These are phyloP conservation scores for Ceratobasidium theobromae DNA, from an alignment of 1,284 basidiomycete genomes.

Conservation along the genomic window DNA sequence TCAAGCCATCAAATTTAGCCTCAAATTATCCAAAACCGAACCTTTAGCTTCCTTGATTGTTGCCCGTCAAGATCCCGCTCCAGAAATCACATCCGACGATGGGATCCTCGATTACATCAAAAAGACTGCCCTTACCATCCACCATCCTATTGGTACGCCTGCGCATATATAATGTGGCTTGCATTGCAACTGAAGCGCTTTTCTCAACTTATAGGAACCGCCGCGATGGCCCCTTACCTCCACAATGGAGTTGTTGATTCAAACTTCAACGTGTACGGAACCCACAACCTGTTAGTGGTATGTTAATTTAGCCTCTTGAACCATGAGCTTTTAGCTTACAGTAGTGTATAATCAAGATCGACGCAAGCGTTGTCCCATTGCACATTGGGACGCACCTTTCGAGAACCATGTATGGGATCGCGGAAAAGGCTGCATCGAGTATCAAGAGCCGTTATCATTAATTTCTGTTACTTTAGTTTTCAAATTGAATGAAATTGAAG, in stretches of 20 bases:
- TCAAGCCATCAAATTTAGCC: constrained; percentile 43
- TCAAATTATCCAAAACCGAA: constrained; percentile 35
- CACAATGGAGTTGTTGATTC: constrained; percentile 45
- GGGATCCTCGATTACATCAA: constrained; percentile 16
- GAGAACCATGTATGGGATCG: constrained; percentile 44
- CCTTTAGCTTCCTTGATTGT: constrained; percentile 26
- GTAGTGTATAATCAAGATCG: constrained; percentile 10
- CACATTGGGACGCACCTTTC: constrained; percentile 44
- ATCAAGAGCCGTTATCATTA: too few relatives aligned
- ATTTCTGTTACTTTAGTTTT: too few relatives aligned
- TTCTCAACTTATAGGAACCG: constrained; percentile 33
- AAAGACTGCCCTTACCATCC: constrained; percentile 23
- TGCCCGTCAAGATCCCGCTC: constrained; percentile 25
- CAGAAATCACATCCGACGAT: constrained; percentile 17
- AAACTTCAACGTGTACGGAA: constrained; percentile 44
- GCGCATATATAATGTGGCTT: neutral
- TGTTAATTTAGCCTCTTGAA: neutral
- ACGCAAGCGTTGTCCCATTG: constrained; percentile 42
- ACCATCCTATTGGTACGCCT: constrained; percentile 39
- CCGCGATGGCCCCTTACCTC: constrained; percentile 41
- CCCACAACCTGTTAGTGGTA: constrained; percentile 39
- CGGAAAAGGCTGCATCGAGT: constrained; percentile 43
- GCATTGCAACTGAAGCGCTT: neutral
- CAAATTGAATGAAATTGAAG: too few relatives aligned
- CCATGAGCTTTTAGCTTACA: neutral